These are phyloP conservation scores for Paratinospora sagittata DNA, from an alignment of 164 flowering plant species.

Conservation along the genomic window DNA sequence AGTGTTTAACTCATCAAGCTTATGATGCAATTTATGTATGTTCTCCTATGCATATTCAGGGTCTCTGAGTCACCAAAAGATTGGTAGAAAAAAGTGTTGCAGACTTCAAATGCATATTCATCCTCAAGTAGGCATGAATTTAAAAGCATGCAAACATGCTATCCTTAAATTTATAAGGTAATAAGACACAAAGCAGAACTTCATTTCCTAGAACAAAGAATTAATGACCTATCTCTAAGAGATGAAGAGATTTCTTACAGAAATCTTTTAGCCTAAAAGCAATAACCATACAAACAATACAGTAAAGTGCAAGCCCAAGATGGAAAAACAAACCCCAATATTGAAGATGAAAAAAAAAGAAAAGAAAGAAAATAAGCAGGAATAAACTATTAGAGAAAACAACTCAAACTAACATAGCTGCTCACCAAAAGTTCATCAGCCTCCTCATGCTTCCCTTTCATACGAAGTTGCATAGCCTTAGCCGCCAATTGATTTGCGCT, in stretches of 20 bases:
- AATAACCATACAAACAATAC: not conserved
- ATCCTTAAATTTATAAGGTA: too few species aligned
- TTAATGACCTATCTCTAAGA: not conserved
- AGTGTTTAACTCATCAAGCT: not conserved
- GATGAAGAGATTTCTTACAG: not conserved
- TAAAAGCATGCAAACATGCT: not conserved
- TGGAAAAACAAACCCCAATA: not conserved
- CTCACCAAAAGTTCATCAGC: constrained; percentile 81
- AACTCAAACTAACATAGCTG: constrained; percentile 1
- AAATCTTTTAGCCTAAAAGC: not conserved
- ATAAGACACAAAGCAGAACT: not conserved
- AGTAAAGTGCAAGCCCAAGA: not conserved
- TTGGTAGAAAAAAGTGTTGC: not conserved
- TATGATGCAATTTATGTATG: not conserved
- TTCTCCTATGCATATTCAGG: not conserved
- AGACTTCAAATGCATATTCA: not conserved
- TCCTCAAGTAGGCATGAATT: not conserved
- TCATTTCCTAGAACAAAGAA: not conserved
- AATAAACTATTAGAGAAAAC: not conserved
- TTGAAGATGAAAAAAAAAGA: not conserved
- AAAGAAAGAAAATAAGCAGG: not conserved
- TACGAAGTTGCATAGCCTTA: constrained; percentile 82
- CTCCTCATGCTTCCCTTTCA: constrained; percentile 90
- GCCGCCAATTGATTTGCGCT: constrained; percentile 90
- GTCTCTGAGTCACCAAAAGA: not conserved